phyloP scores from a whole-genome alignment of 2,329 filamentous ascomycete species.

The Lecanicillium sp. region DNA sequence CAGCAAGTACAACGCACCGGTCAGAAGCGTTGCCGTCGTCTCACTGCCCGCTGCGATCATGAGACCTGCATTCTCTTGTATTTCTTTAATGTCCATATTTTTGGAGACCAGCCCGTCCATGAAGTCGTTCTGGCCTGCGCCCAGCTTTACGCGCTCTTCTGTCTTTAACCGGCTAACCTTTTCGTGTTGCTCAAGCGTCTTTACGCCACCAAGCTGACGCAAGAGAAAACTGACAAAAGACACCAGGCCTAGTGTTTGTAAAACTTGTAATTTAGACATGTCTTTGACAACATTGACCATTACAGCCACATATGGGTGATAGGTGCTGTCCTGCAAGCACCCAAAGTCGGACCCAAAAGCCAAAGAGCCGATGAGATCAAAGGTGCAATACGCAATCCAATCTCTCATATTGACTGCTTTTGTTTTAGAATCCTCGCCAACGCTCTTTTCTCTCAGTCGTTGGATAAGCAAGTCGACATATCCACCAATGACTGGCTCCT shows the following conservation, averaged over 20 bases:
- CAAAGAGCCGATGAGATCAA: conserved; percentile 23
- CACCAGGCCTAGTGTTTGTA: background rate
- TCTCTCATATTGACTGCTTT: conserved; percentile 13
- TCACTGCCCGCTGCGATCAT: conserved; percentile 22
- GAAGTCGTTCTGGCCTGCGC: conserved; percentile 12
- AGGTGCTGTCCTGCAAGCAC: conserved; percentile 15
- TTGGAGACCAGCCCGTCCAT: conserved; percentile 12
- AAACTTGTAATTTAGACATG: background rate
- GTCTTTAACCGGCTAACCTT: conserved; percentile 10
- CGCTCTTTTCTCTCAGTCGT: conserved; percentile 11
- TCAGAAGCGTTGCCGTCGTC: conserved; percentile 22
- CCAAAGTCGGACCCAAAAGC: conserved; percentile 21
- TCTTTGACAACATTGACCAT: conserved; percentile 13
- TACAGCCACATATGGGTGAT: conserved; percentile 17
- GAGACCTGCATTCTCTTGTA: conserved; percentile 11
- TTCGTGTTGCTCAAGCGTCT: conserved; percentile 5
- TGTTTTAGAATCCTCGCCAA: conserved; percentile 1
- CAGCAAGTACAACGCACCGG: conserved; percentile 19
- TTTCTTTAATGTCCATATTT: conserved; percentile 9
- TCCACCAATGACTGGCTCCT: conserved; percentile 18
- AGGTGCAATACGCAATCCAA: conserved; percentile 21
- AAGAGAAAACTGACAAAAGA: conserved; percentile 1
- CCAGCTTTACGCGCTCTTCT: background rate
- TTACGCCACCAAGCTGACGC: background rate
- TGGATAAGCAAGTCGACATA: conserved; percentile 20